These are phyloP conservation scores for Chloropicon primus DNA, from an alignment of 139 green algal species.

Conservation along the genomic window DNA sequence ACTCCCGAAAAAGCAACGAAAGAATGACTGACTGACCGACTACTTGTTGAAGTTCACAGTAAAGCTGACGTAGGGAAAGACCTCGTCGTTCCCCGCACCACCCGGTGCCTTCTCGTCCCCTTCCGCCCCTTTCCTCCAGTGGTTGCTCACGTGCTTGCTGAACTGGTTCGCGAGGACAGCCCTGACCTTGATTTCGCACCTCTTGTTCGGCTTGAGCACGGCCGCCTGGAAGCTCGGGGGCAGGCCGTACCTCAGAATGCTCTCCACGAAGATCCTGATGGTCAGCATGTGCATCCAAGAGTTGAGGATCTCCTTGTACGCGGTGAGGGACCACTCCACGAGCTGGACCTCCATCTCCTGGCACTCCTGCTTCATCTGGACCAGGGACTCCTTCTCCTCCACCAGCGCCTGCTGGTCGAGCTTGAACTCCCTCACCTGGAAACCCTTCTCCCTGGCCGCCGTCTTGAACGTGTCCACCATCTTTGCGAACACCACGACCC, in stretches of 20 bases:
- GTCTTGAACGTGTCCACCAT: constrained; percentile 87
- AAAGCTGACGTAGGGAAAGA: constrained; percentile 73
- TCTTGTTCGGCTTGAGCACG: constrained; percentile 56
- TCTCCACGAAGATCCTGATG: constrained; percentile 91
- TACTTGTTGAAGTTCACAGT: constrained; percentile 58
- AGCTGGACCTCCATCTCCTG: constrained; percentile 47
- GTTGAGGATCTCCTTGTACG: constrained; percentile 76
- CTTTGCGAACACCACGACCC: constrained; percentile 74
- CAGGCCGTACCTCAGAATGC: constrained; percentile 92
- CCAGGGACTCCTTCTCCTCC: neutral
- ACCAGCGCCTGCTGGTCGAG: constrained; percentile 36
- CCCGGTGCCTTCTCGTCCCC: constrained; percentile 5
- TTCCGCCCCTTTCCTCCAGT: constrained; percentile 21
- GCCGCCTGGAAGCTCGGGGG: constrained; percentile 61
- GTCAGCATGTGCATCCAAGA: constrained; percentile 80
- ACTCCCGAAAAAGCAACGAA: no score
- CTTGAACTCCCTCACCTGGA: constrained; percentile 48
- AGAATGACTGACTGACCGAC: no score
- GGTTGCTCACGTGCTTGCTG: constrained; percentile 3
- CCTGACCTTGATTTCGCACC: constrained; percentile 42
- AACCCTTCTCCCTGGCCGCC: constrained; percentile 58
- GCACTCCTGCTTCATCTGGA: neutral
- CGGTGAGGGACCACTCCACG: constrained; percentile 69
- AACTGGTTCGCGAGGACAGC: constrained; percentile 42
- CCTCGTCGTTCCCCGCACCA: constrained; percentile 34